Conservation (phyloP, 2,329 filamentous ascomycete genomes). For the Paecilomyces fulvus region DNA sequence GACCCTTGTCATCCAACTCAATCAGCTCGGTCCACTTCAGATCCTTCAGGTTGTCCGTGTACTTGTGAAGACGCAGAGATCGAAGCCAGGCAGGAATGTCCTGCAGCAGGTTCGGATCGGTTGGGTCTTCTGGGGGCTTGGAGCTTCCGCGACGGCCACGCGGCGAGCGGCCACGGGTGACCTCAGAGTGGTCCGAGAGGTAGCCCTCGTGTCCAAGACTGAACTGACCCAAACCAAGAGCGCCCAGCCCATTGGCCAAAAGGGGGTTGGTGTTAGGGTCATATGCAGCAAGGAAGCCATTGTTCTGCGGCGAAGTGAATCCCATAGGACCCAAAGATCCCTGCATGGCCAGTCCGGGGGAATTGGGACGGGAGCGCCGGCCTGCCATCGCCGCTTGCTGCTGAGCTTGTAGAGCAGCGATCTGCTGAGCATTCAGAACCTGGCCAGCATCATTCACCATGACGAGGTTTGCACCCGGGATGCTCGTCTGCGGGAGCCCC, state of each 20-base stretch:
- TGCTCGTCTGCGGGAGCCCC: conserved; percentile 52
- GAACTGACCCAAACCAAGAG: conserved; percentile 64
- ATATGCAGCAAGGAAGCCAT: conserved; percentile 86
- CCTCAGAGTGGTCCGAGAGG: conserved; percentile 86
- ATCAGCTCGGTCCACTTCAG: conserved; percentile 93
- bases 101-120: conserved; percentile 78
- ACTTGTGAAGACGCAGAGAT: conserved; percentile 92
- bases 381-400: conserved; percentile 49
- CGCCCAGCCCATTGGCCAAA: conserved; percentile 62
- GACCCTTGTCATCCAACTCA: conserved; percentile 82
- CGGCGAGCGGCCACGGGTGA: conserved; percentile 81
- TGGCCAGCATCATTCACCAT: conserved; percentile 95
- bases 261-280: conserved; percentile 60
- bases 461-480: conserved; percentile 69
- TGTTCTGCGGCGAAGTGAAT: conserved; percentile 85
- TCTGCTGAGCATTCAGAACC: conserved; percentile 73
- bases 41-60: conserved; percentile 96
- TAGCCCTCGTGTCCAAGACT: conserved; percentile 73
- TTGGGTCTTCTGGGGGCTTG: conserved; percentile 96
- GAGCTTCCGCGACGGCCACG: conserved; percentile 87
- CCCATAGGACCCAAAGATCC: conserved; percentile 54
- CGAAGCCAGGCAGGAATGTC: conserved; percentile 95
- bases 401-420: conserved; percentile 70
- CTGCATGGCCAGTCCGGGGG: conserved; percentile 79
- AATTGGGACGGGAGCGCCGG: conserved; percentile 77